Percentiles rank a stretch among this genome's conserved stretches.
These are phyloP conservation scores for Fraxinus quadrangulata DNA, from an alignment of 257 asterid species.

Conservation along the genomic window DNA sequence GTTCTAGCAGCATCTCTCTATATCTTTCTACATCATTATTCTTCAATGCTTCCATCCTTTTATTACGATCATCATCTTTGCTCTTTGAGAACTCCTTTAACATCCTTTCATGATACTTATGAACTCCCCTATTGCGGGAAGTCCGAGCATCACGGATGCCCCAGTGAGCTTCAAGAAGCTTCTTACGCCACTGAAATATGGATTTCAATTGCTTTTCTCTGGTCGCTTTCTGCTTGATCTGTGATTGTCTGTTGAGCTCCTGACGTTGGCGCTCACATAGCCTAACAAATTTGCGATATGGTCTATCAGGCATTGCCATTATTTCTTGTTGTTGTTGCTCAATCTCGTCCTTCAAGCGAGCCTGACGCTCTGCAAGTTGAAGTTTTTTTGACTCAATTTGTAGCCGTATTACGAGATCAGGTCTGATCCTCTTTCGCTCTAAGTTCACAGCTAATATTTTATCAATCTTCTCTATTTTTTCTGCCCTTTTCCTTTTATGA, in stretches of 20 bases:
- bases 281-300: slow-evolving; percentile 88
- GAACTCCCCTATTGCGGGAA: slow-evolving; percentile 97
- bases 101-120: slow-evolving; percentile 96
- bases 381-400: slow-evolving; percentile 96
- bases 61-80: slow-evolving; percentile 82
- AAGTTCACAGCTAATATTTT: slow-evolving; percentile 80
- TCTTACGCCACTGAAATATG: slow-evolving; percentile 97
- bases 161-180: slow-evolving; percentile 99
- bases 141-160: slow-evolving; percentile 96
- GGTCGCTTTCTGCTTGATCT: slow-evolving; percentile 76
- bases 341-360: slow-evolving; percentile 87
- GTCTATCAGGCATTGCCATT: slow-evolving; percentile 99
- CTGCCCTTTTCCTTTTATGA: slow-evolving; percentile 71
- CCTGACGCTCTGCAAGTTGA: slow-evolving; percentile 86
- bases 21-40: slow-evolving; percentile 98
- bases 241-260: slow-evolving; percentile 92
- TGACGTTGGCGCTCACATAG: slow-evolving; percentile 98
- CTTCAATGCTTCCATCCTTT: slow-evolving; percentile 99
- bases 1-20: slow-evolving; percentile 97
- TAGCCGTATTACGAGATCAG: slow-evolving; percentile 83
- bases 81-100: slow-evolving; percentile 93
- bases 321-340: slow-evolving; percentile 95
- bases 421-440: slow-evolving; percentile 92
- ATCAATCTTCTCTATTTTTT: slow-evolving; percentile 79
- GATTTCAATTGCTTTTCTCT: slow-evolving; percentile 94